Conservation (phyloP, 192 early-diverging fungal genomes). For the Podila minutissima region DNA sequence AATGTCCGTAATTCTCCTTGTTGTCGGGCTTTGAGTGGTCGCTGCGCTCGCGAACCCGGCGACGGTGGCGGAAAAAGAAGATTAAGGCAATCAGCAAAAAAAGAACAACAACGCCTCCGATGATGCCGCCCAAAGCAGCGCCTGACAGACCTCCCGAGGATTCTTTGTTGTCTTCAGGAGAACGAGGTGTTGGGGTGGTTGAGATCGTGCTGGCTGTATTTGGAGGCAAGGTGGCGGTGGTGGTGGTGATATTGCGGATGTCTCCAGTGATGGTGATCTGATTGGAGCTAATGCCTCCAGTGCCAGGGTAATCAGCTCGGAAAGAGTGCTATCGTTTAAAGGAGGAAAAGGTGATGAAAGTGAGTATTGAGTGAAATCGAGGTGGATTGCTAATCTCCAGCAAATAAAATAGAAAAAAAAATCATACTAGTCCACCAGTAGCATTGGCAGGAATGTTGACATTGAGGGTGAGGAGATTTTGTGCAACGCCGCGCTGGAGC, state of each 20-base stretch:
- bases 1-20: slow-evolving; percentile 26
- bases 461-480: not conserved
- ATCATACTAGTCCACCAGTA: slow-evolving; percentile 33
- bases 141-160: slow-evolving; percentile 23
- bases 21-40: slow-evolving; percentile 24
- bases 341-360: not conserved
- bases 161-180: not conserved
- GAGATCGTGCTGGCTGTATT: not conserved
- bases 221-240: not conserved
- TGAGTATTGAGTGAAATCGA: not conserved
- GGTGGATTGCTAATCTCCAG: not conserved
- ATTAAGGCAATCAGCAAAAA: slow-evolving; percentile 24
- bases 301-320: slow-evolving; percentile 14
- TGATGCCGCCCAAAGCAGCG: slow-evolving; percentile 31
- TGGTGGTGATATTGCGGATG: not conserved
- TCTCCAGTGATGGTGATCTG: slow-evolving; percentile 35
- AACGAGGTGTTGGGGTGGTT: not conserved
- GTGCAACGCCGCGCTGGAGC: not conserved
- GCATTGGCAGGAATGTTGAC: slow-evolving; percentile 14
- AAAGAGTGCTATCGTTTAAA: slow-evolving; percentile 23
- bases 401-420: not conserved
- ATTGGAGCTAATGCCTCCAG: slow-evolving; percentile 6
- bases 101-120: slow-evolving; percentile 27
- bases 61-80: slow-evolving; percentile 41
- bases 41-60: slow-evolving; percentile 20